Evolutionary conservation across 768 basidiomycete genomes (phyloP).

Genomic region (Roridomyces roridus): DNA sequence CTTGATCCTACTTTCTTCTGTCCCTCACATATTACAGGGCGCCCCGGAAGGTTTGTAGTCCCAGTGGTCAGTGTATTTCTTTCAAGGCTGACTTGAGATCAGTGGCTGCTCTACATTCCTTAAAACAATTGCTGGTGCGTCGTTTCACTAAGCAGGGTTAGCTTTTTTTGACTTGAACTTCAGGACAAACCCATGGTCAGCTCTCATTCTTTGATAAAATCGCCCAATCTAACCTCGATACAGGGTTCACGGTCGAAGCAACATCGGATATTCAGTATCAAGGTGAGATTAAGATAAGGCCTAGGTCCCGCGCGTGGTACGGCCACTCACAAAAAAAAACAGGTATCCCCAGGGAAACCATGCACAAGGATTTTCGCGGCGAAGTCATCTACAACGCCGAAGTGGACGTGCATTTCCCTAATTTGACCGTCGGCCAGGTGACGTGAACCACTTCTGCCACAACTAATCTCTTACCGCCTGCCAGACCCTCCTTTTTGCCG

Average conservation of each 20-base stretch:
- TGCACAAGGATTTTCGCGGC: constrained; percentile 53
- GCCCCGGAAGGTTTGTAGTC: constrained; percentile 39
- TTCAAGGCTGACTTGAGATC: not conserved
- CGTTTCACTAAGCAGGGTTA: not conserved
- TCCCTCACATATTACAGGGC: constrained; percentile 22
- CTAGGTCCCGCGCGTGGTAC: no score
- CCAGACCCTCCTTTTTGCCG: constrained; percentile 58
- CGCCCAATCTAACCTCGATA: not conserved
- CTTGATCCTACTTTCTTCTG: no score
- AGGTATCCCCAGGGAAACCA: constrained; percentile 49
- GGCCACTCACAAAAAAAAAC: no score
- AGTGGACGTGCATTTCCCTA: constrained; percentile 57
- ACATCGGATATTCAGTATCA: constrained; percentile 19
- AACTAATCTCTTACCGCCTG: constrained; percentile 52
- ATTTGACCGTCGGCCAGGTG: constrained; percentile 52
- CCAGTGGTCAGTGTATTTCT: not conserved
- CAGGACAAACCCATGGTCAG: constrained; percentile 39
- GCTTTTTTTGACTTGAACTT: not conserved
- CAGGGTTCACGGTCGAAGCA: constrained; percentile 18
- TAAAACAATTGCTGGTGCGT: constrained; percentile 51
- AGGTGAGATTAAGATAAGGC: no score
- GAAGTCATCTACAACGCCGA: constrained; percentile 50
- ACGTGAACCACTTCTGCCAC: no score
- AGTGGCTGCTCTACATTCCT: constrained; percentile 54
- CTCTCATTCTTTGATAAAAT: not conserved